Conservation (phyloP, 2,329 filamentous ascomycete genomes). For the Elsinoe ampelina region DNA sequence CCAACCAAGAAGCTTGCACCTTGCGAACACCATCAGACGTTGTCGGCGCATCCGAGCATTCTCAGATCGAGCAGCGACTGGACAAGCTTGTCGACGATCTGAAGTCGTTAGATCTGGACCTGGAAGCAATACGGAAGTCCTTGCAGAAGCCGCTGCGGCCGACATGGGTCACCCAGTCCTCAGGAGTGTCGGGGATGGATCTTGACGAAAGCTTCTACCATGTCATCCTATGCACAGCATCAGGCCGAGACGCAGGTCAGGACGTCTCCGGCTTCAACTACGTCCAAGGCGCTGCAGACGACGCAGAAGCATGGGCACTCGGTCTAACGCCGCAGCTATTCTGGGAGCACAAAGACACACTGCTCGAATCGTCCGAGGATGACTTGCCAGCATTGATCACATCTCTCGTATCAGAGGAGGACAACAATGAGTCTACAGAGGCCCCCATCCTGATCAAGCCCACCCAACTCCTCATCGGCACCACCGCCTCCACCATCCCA, state of each 20-base stretch:
- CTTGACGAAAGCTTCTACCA: conserved; percentile 49
- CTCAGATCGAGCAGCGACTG: conserved; percentile 63
- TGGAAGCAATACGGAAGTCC: conserved; percentile 44
- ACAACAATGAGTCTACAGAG: conserved; percentile 14
- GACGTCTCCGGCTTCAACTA: conserved; percentile 67
- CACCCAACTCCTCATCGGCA: conserved; percentile 31
- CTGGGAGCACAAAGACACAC: conserved; percentile 56
- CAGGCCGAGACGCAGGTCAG: conserved; percentile 53
- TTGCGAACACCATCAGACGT: conserved; percentile 65
- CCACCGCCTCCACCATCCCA: conserved; percentile 12
- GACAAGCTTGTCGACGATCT: conserved; percentile 45
- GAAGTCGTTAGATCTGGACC: conserved; percentile 51
- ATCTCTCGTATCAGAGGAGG: conserved; percentile 29
- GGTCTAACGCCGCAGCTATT: conserved; percentile 71
- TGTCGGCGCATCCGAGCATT: conserved; percentile 64
- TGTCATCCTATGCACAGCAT: conserved; percentile 79
- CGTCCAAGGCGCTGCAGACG: conserved; percentile 89
- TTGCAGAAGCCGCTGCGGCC: conserved; percentile 66
- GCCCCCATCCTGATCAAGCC: conserved; percentile 33
- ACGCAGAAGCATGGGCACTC: conserved; percentile 84
- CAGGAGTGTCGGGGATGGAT: conserved; percentile 17
- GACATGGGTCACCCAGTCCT: conserved; percentile 70
- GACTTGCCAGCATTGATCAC: conserved; percentile 48
- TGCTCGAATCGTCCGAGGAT: conserved; percentile 58
- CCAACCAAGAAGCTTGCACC: conserved; percentile 36